These are phyloP conservation scores for Mycena rebaudengoi DNA, from an alignment of 768 basidiomycete species.

Conservation along the genomic window DNA sequence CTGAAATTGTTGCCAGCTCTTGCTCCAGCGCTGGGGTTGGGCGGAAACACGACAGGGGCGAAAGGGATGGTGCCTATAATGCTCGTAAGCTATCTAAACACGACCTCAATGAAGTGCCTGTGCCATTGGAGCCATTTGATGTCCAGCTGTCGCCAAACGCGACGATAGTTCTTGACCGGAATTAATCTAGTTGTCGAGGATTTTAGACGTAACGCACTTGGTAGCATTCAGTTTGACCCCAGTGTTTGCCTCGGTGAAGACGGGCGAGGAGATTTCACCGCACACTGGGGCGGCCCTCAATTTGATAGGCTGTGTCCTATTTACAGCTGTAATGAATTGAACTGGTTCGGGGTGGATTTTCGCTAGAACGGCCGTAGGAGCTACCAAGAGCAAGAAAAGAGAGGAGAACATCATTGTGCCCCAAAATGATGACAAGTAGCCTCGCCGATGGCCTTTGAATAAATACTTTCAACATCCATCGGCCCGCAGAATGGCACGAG, in stretches of 20 bases:
- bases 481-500: no score
- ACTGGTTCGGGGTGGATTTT: slow-evolving; percentile 7
- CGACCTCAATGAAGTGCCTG: neutral
- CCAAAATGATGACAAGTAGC: no score
- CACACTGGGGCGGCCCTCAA: slow-evolving; percentile 23
- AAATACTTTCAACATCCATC: no score
- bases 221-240: slow-evolving; percentile 29
- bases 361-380: no score
- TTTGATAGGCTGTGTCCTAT: slow-evolving; percentile 27
- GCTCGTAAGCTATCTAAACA: neutral
- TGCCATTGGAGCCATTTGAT: slow-evolving; percentile 26
- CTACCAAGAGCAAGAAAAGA: no score
- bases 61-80: slow-evolving; percentile 28
- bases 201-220: neutral
- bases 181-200: neutral
- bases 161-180: slow-evolving; percentile 17
- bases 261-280: slow-evolving; percentile 16
- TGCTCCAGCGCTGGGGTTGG: slow-evolving; percentile 27
- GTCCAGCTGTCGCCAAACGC: slow-evolving; percentile 30
- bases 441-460: no score
- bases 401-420: no score
- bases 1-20: slow-evolving; percentile 25
- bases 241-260: slow-evolving; percentile 27
- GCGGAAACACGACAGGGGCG: slow-evolving; percentile 27
- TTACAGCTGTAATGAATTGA: slow-evolving; percentile 24